A percentile compares a stretch with the other conserved stretches of the same genome.
Evolutionary conservation across 2,329 filamentous ascomycete genomes (phyloP).

Genomic region (Nemania sp.): DNA sequence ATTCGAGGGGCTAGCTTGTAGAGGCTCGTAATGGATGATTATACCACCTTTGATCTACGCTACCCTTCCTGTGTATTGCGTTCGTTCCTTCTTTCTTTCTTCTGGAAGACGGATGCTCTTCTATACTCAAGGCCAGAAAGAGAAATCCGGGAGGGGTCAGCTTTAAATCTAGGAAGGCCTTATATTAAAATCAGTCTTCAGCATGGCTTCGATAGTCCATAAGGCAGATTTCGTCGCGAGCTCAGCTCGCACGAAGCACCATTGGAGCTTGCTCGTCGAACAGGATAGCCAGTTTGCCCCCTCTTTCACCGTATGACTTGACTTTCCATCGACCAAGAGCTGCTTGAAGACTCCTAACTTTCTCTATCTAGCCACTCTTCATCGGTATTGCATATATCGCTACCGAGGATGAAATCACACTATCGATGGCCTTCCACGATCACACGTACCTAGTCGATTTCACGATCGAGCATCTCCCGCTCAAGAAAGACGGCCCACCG

Average conservation of each 20-base stretch:
- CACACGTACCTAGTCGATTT: slow-evolving; percentile 76
- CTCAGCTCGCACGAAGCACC: slow-evolving; percentile 27
- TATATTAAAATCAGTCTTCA: not conserved
- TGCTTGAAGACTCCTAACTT: not conserved
- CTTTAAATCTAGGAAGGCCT: no score
- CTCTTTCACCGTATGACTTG: slow-evolving; percentile 47
- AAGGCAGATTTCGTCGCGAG: slow-evolving; percentile 27
- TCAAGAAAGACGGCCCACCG: slow-evolving; percentile 41
- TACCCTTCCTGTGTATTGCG: no score
- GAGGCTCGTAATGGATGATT: no score
- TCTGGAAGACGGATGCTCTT: no score
- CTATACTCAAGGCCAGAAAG: no score
- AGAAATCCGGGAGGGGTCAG: no score
- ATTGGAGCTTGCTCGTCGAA: slow-evolving; percentile 26
- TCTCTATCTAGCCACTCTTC: slow-evolving; percentile 57
- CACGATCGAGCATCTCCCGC: slow-evolving; percentile 60
- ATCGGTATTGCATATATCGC: slow-evolving; percentile 63
- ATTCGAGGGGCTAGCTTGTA: no score
- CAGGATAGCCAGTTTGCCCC: slow-evolving; percentile 44
- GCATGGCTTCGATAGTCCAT: slow-evolving; percentile 23
- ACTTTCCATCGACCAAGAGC: not conserved
- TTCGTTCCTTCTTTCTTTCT: no score
- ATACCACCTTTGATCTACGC: no score
- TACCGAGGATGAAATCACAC: slow-evolving; percentile 53
- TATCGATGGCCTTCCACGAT: slow-evolving; percentile 73